Conservation (phyloP, 2,329 filamentous ascomycete genomes). For the Nigrospora osmanthi region DNA sequence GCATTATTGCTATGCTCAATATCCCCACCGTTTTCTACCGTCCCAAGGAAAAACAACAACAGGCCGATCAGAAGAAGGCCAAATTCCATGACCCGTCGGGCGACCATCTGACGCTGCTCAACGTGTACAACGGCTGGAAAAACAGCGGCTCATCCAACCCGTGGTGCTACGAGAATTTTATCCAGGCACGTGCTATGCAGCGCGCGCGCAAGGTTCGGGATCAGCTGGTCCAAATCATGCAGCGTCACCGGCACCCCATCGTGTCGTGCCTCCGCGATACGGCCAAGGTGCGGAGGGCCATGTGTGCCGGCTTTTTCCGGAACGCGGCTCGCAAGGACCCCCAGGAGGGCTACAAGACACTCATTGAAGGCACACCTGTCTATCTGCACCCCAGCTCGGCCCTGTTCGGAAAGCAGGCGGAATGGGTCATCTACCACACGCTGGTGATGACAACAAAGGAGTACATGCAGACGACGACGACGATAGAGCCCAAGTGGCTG, state of each 20-base stretch:
- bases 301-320: constrained; percentile 93
- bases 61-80: constrained; percentile 94
- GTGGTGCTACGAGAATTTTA: constrained; percentile 98
- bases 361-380: constrained; percentile 90
- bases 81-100: constrained; percentile 95
- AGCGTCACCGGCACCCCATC: constrained; percentile 77
- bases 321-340: constrained; percentile 93
- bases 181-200: constrained; percentile 82
- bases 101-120: constrained; percentile 89
- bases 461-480: constrained; percentile 93
- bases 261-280: constrained; percentile 84
- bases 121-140: constrained; percentile 98
- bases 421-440: constrained; percentile 92
- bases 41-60: constrained; percentile 92
- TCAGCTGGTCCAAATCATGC: constrained; percentile 89
- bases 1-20: constrained; percentile 90
- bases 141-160: constrained; percentile 70
- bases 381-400: constrained; percentile 90
- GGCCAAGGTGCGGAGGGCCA: constrained; percentile 75
- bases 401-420: constrained; percentile 89
- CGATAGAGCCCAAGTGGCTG: constrained; percentile 89
- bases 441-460: constrained; percentile 92
- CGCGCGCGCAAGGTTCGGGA: constrained; percentile 88
- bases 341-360: constrained; percentile 93
- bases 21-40: constrained; percentile 85